Percentiles rank a stretch among this genome's conserved stretches.
Conservation (phyloP, 2,329 filamentous ascomycete species). For the Phaeosphaeriaceae sp. region DNA sequence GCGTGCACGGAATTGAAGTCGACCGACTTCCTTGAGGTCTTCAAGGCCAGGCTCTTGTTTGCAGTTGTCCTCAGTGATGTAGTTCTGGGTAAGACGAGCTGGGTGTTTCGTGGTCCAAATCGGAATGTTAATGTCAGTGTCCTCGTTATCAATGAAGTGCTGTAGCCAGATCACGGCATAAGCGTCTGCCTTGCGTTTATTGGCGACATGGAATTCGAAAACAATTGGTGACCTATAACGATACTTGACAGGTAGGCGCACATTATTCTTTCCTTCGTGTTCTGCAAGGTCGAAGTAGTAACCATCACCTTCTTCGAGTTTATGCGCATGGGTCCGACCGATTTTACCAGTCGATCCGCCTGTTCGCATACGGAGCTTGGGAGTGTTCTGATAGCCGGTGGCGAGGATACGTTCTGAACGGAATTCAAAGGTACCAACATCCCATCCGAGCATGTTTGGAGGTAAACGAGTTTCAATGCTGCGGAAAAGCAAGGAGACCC, state of each 20-base stretch:
- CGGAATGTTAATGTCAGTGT: slow-evolving; percentile 80
- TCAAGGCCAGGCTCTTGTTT: slow-evolving; percentile 72
- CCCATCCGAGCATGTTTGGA: slow-evolving; percentile 87
- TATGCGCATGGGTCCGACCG: slow-evolving; percentile 66
- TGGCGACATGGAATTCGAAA: slow-evolving; percentile 78
- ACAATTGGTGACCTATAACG: slow-evolving; percentile 89
- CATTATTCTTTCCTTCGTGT: slow-evolving; percentile 57
- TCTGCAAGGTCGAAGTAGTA: slow-evolving; percentile 65
- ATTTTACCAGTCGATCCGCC: slow-evolving; percentile 81
- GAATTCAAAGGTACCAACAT: slow-evolving; percentile 94
- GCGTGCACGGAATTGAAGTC: slow-evolving; percentile 76
- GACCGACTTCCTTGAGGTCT: slow-evolving; percentile 79
- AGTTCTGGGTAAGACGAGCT: slow-evolving; percentile 84
- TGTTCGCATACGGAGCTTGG: slow-evolving; percentile 79
- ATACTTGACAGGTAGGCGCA: slow-evolving; percentile 86
- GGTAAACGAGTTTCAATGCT: slow-evolving; percentile 86
- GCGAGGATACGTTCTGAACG: slow-evolving; percentile 72
- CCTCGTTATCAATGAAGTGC: slow-evolving; percentile 80
- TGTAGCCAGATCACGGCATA: slow-evolving; percentile 87
- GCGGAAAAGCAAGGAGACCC: slow-evolving; percentile 88
- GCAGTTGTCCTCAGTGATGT: slow-evolving; percentile 81
- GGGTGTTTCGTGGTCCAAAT: slow-evolving; percentile 84
- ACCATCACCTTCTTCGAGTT: slow-evolving; percentile 64
- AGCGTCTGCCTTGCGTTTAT: slow-evolving; percentile 72
- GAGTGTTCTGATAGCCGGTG: slow-evolving; percentile 64